Conservation (phyloP, 2,329 filamentous ascomycete species). For the Magnaporthiopsis incrustans region DNA sequence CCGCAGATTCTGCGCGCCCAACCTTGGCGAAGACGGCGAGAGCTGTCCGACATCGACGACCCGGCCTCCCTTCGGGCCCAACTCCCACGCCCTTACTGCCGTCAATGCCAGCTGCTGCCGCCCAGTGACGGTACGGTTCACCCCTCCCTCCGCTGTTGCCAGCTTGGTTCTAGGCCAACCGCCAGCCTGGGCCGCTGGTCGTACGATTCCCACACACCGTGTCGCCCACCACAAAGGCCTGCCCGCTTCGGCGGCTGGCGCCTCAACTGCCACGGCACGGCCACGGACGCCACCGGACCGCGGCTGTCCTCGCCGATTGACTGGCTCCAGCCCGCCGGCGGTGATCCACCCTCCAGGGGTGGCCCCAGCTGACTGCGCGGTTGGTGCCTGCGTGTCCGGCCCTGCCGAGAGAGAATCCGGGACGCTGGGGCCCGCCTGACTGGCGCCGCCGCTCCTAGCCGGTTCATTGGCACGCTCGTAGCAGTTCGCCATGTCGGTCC, state of each 20-base stretch:
- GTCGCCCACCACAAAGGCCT: too few species aligned
- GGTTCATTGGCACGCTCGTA: neutral
- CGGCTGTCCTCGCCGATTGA: too few species aligned
- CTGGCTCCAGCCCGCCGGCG: neutral
- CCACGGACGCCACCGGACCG: too few species aligned
- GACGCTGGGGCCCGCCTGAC: neutral
- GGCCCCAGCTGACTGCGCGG: neutral
- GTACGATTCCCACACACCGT: too few species aligned
- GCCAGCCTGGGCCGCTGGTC: too few species aligned
- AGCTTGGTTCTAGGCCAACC: neutral
- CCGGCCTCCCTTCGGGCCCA: neutral
- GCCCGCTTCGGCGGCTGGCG: neutral
- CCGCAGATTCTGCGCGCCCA: neutral
- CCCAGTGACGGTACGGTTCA: neutral
- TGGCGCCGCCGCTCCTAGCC: too few species aligned
- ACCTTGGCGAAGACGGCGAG: neutral
- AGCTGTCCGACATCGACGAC: neutral
- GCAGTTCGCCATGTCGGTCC: neutral
- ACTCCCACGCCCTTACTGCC: too few species aligned
- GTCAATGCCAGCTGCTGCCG: too few species aligned
- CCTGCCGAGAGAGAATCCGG: neutral
- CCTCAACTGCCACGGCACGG: neutral
- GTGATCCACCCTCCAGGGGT: neutral
- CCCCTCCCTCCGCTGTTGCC: neutral
- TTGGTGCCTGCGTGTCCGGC: neutral